These are phyloP conservation scores for Candida hispaniensis DNA, from an alignment of 805 yeast species.

Conservation along the genomic window DNA sequence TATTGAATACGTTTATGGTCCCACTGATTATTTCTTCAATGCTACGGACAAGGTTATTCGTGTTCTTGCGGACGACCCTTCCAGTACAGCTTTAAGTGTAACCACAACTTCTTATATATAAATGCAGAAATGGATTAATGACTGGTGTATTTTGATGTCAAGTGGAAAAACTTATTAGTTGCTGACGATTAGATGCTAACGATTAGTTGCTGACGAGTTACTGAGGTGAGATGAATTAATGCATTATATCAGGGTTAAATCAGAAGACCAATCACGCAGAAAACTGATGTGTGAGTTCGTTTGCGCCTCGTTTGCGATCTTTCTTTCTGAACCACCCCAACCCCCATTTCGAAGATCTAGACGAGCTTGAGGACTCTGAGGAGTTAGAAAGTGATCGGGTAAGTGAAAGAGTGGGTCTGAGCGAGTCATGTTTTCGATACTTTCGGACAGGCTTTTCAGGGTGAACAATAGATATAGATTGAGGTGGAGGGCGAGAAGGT, in stretches of 20 bases:
- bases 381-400: conserved; percentile 14
- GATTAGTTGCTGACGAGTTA: no score
- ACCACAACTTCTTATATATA: conserved; percentile 9
- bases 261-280: no score
- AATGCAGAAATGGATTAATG: no score
- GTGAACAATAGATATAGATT: conserved; percentile 14
- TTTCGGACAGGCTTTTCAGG: conserved; percentile 13
- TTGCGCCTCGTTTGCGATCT: no score
- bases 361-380: conserved; percentile 11
- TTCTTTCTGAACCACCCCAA: conserved; percentile 13
- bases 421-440: conserved; percentile 8
- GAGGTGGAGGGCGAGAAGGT: conserved; percentile 9
- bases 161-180: no score
- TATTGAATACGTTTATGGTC: conserved; percentile 12
- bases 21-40: conserved; percentile 13
- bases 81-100: conserved; percentile 1
- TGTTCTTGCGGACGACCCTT: conserved; percentile 4
- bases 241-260: no score
- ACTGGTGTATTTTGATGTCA: no score
- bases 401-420: conserved; percentile 10
- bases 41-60: conserved; percentile 11
- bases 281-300: neutral
- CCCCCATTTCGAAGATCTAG: conserved; percentile 14
- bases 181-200: no score
- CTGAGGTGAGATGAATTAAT: no score